Conservation (phyloP, 202 grass and related monocot species). For the Setaria viridis region DNA sequence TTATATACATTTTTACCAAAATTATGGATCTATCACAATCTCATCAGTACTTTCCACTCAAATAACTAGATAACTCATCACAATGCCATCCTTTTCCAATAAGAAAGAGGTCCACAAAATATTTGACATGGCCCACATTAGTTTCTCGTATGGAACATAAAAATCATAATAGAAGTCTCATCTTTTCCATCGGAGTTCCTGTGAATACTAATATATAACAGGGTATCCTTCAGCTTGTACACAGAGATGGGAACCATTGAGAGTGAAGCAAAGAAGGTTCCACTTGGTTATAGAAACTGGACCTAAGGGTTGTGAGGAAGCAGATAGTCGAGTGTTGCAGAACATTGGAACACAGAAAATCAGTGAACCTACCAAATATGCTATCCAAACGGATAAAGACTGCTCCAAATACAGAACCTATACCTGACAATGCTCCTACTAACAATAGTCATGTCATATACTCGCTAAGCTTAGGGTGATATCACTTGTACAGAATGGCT, state of each 20-base stretch:
- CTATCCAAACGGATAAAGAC: not conserved
- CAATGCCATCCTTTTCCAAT: conserved; percentile 9
- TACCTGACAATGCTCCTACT: not conserved
- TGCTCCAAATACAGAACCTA: not conserved
- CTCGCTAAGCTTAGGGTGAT: not conserved
- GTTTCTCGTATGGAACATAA: not conserved
- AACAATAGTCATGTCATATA: not conserved
- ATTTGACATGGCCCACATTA: not conserved
- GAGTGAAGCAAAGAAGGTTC: not conserved
- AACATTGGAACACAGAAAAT: not conserved
- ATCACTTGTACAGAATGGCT: not conserved
- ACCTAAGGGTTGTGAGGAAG: not conserved
- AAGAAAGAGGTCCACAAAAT: not conserved
- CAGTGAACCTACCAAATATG: not conserved
- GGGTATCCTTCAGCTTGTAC: not conserved
- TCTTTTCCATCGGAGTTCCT: conserved; percentile 1
- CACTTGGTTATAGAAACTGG: not conserved
- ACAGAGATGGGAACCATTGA: not conserved
- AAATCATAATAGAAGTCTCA: not conserved
- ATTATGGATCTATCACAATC: not conserved
- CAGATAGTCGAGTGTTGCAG: not conserved
- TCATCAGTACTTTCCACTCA: not conserved
- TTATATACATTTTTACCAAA: not conserved
- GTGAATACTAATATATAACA: not conserved
- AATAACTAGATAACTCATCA: conserved; percentile 1